Percentiles rank a stretch among this genome's conserved stretches.
Evolutionary conservation across 2,329 filamentous ascomycete species (phyloP).

Genomic region (Exserohilum rostratum): DNA sequence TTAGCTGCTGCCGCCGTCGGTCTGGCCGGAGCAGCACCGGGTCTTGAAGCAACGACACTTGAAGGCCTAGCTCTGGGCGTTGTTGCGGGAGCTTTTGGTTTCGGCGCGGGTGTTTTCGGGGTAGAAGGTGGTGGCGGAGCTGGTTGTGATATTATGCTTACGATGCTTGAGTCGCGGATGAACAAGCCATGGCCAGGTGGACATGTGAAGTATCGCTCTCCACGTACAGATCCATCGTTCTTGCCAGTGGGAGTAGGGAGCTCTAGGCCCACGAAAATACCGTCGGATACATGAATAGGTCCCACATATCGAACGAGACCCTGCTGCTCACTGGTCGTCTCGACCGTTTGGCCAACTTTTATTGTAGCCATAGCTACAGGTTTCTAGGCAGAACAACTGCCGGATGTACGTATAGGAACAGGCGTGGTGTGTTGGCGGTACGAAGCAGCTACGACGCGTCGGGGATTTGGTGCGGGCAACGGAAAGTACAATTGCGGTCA

Average conservation of each 20-base stretch:
- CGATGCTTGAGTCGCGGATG: slow-evolving; percentile 73
- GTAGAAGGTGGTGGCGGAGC: slow-evolving; percentile 46
- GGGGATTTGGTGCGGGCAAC: slow-evolving; percentile 7
- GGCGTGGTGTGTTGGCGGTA: slow-evolving; percentile 1
- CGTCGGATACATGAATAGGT: slow-evolving; percentile 77
- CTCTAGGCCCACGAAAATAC: slow-evolving; percentile 90
- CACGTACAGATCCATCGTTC: slow-evolving; percentile 91
- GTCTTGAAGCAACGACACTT: slow-evolving; percentile 27
- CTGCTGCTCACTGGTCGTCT: slow-evolving; percentile 77
- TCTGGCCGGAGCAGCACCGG: slow-evolving; percentile 12
- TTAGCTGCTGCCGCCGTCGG: slow-evolving; percentile 22
- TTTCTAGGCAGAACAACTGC: slow-evolving; percentile 6
- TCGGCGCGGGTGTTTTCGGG: slow-evolving; percentile 11
- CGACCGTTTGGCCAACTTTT: slow-evolving; percentile 72
- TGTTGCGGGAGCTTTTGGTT: slow-evolving; percentile 20
- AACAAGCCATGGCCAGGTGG: slow-evolving; percentile 78
- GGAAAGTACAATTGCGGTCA: slow-evolving; percentile 10
- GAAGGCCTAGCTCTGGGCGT: slow-evolving; percentile 29
- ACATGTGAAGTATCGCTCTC: slow-evolving; percentile 88
- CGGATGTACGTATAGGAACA: background rate
- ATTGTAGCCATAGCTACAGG: slow-evolving; percentile 32
- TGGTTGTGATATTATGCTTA: slow-evolving; percentile 54
- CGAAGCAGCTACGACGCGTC: slow-evolving; percentile 21
- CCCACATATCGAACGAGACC: slow-evolving; percentile 83
- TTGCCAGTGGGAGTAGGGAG: slow-evolving; percentile 82